A percentile compares a stretch with the other conserved stretches of the same genome.
Evolutionary conservation across 768 basidiomycete genomes (phyloP).

Genomic region (Mrakia hoshinonis): DNA sequence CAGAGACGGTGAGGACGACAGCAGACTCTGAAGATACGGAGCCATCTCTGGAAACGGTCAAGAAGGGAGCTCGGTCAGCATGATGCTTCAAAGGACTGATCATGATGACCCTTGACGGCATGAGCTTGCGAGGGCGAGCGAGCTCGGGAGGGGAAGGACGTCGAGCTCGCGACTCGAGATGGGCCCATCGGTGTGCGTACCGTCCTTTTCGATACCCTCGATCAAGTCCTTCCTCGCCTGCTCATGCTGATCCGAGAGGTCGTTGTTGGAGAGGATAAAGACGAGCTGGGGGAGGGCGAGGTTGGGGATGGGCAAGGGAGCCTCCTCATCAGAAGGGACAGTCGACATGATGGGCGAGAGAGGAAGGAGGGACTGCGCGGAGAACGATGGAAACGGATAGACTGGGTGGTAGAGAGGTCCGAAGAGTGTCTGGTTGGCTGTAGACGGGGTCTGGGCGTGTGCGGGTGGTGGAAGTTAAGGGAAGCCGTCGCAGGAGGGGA

Average conservation of each 20-base stretch:
- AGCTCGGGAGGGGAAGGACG: neutral
- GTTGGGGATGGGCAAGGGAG: constrained; percentile 77
- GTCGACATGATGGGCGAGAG: neutral
- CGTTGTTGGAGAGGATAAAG: constrained; percentile 60
- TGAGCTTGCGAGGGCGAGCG: neutral
- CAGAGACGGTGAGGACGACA: constrained; percentile 36
- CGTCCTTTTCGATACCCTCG: constrained; percentile 67
- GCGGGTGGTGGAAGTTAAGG: too few relatives aligned
- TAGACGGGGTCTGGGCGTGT: too few relatives aligned
- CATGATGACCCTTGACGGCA: too few relatives aligned
- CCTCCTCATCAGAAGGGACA: constrained; percentile 63
- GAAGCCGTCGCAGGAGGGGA: too few relatives aligned
- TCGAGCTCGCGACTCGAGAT: neutral
- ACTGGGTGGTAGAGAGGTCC: neutral
- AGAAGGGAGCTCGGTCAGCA: neutral
- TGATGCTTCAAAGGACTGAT: too few relatives aligned
- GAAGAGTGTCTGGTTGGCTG: neutral
- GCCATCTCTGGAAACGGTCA: constrained; percentile 60
- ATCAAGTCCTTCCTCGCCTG: constrained; percentile 58
- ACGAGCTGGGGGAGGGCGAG: constrained; percentile 68
- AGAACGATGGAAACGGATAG: neutral
- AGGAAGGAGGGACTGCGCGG: neutral
- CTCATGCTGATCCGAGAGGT: constrained; percentile 57
- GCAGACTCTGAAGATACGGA: constrained; percentile 51
- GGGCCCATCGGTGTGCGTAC: constrained; percentile 46